Evolutionary conservation across 106 monocot genomes (phyloP).

Genomic region (Allium cepa): DNA sequence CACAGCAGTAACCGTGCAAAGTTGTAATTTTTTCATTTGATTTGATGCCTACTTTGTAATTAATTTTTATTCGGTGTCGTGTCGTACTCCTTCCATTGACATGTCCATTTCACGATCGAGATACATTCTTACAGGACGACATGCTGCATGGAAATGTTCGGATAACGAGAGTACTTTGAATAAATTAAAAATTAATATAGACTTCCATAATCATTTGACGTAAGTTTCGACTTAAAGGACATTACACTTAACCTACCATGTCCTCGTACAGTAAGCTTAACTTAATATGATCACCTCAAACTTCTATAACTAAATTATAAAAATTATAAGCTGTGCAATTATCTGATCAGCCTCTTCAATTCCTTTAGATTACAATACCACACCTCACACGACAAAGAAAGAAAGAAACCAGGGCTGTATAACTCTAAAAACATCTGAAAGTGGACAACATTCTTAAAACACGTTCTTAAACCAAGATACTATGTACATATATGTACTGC

Average conservation of each 20-base stretch:
- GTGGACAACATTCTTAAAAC: too few species aligned
- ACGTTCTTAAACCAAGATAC: too few species aligned
- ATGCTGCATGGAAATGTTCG: constrained; percentile 23
- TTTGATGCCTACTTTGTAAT: constrained; percentile 67
- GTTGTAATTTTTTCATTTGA: constrained; percentile 73
- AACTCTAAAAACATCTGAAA: too few species aligned
- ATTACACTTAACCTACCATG: too few species aligned
- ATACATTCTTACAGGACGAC: constrained; percentile 73
- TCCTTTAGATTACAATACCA: constrained; percentile 15
- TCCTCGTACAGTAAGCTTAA: too few species aligned
- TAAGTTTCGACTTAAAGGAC: too few species aligned
- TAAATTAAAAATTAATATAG: background rate
- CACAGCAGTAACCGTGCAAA: constrained; percentile 13
- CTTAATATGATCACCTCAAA: too few species aligned
- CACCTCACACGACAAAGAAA: too few species aligned
- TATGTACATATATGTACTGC: too few species aligned
- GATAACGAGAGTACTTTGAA: background rate
- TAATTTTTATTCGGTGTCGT: constrained; percentile 74
- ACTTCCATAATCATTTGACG: background rate
- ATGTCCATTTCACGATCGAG: constrained; percentile 84
- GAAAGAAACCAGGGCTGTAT: too few species aligned
- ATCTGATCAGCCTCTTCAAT: constrained; percentile 76
- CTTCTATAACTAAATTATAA: too few species aligned
- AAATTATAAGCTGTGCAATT: constrained; percentile 21
- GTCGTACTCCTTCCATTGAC: constrained; percentile 66